Evolutionary conservation across 2,329 filamentous ascomycete genomes (phyloP), one percentile per base, ranked within the genome.

Genomic region (Paramyrothecium sp.): DNA sequence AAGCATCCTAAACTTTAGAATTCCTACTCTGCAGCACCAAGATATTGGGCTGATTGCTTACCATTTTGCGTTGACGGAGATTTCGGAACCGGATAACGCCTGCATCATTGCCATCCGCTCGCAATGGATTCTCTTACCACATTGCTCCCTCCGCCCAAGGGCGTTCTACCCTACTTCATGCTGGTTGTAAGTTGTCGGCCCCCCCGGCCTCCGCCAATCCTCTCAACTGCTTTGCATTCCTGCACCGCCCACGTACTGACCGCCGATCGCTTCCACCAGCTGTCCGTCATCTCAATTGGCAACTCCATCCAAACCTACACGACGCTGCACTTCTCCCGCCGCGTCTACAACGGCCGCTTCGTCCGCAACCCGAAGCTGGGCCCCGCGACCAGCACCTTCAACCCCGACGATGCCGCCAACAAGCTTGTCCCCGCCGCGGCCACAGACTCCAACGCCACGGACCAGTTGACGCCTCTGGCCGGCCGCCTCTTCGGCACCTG

Each of bases 241-340:
- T 20, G 26, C 23, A 7, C 21, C n/a, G 33, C 34, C 23, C 12
- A 19, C 54, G 49, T 52, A 17, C 54, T 61, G 34, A 67, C 60
- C 58, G 54, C 48, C 38, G 13, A 16, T 16, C n/a, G 13, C 38
- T 44, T 8, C 38, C 13, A 44, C 23, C 62, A 97, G 94, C 84
- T 96, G 70, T 92, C 92, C 56, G 70, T 92, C 56, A 84, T 96
- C 57, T 92, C 94, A 30, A 81, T 95, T 58, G 89, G 86, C 67
- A 99, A 99, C 80, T 89, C 87, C 38, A 71, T 96, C 51, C 93
- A 97, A 79, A 87, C 90, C 70, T 96, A 96, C 76, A 68, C 79
- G 38, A 96, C 92, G 19, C 82, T 93, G 3, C 81, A 87, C 72
- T 96, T 91, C 77, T 92, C 92, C 8, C 86, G 88, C n/a, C 89